These are phyloP conservation scores for Balansia obtecta DNA, from an alignment of 2,329 filamentous ascomycete species.

Conservation along the genomic window DNA sequence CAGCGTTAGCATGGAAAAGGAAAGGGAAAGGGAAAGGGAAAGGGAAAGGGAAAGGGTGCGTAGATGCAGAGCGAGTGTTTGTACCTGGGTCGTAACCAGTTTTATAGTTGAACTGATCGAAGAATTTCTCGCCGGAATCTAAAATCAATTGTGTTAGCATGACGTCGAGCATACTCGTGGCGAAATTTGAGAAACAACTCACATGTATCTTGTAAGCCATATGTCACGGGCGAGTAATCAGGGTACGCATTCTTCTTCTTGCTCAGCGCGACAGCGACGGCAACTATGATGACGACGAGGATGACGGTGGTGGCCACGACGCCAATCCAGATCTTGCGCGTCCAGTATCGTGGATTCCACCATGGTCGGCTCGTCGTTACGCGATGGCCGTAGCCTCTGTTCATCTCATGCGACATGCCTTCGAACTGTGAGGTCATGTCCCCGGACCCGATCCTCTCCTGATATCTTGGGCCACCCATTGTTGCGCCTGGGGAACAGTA, in stretches of 20 bases:
- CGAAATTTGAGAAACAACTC: slow-evolving; percentile 12
- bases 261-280: slow-evolving; percentile 28
- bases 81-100: slow-evolving; percentile 35
- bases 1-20: neutral
- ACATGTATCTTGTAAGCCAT: slow-evolving; percentile 38
- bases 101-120: slow-evolving; percentile 43
- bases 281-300: slow-evolving; percentile 34
- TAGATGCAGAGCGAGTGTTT: slow-evolving; percentile 4
- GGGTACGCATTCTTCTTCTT: slow-evolving; percentile 31
- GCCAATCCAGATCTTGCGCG: slow-evolving; percentile 36
- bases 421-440: slow-evolving; percentile 16
- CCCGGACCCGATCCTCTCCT: slow-evolving; percentile 11
- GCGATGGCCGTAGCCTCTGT: slow-evolving; percentile 10
- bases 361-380: slow-evolving; percentile 18
- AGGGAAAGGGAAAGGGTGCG: neutral
- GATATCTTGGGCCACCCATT: slow-evolving; percentile 3
- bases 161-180: neutral
- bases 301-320: slow-evolving; percentile 26
- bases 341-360: slow-evolving; percentile 41
- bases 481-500: neutral
- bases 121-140: slow-evolving; percentile 39
- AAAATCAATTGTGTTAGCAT: neutral
- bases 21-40: neutral
- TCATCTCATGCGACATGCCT: slow-evolving; percentile 14
- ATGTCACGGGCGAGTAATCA: slow-evolving; percentile 33